Conservation (phyloP, 169 alveolate genomes). For the Eimeria maxima region DNA sequence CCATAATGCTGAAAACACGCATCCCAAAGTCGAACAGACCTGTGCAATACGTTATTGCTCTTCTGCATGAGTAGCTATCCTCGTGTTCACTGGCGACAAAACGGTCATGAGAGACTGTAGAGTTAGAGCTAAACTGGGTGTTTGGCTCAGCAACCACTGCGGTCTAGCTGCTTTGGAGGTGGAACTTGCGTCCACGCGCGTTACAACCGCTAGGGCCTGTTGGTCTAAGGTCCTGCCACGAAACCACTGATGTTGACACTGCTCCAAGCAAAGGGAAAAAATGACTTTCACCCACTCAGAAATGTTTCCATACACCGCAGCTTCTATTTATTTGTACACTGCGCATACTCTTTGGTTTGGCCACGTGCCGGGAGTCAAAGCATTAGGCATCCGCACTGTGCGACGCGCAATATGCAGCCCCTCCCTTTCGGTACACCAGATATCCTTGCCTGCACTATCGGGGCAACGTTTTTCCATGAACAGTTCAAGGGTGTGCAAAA, state of each 20-base stretch:
- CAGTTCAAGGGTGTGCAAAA: neutral
- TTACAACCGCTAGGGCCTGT: neutral
- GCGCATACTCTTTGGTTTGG: neutral
- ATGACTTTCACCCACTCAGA: no score
- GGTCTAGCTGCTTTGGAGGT: no score
- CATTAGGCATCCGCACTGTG: neutral
- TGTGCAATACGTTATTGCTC: no score
- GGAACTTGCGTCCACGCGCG: no score
- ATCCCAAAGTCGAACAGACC: no score
- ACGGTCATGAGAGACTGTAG: no score
- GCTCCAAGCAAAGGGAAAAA: neutral
- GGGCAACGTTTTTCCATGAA: neutral
- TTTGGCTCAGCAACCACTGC: no score
- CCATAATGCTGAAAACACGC: no score
- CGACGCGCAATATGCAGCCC: neutral
- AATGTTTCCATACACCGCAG: neutral
- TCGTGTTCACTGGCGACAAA: no score
- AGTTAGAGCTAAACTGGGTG: no score
- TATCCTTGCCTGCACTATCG: neutral
- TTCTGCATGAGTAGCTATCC: no score
- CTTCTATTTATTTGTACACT: no score
- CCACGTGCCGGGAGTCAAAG: neutral
- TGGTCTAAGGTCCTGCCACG: neutral
- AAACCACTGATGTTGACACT: neutral
- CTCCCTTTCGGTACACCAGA: neutral